phyloP scores from a whole-genome alignment of 805 yeast species.

The Pichia occidentalis region DNA sequence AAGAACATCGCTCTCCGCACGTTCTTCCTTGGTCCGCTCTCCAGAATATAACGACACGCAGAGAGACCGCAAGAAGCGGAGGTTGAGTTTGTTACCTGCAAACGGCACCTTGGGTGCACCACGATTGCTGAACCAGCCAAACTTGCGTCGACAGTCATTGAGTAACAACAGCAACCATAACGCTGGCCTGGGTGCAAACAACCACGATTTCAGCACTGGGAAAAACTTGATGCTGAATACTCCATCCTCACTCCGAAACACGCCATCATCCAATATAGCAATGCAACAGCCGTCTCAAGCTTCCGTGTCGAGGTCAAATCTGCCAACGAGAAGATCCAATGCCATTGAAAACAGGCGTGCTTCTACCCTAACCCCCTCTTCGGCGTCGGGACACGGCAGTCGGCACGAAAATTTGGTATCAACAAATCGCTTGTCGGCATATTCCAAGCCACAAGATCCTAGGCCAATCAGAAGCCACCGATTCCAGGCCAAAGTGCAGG shows the following conservation, averaged over 20 bases:
- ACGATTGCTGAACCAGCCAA: constrained; percentile 20
- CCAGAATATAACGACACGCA: constrained; percentile 7
- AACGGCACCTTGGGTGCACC: constrained; percentile 28
- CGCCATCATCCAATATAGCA: too few species aligned
- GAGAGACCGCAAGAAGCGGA: constrained; percentile 18
- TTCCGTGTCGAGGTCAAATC: too few species aligned
- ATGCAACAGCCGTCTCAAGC: too few species aligned
- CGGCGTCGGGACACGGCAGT: constrained; percentile 4
- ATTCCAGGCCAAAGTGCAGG: constrained; percentile 59
- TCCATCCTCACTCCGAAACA: too few species aligned
- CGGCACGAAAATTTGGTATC: constrained; percentile 1
- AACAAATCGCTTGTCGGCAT: constrained; percentile 5
- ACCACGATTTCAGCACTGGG: neutral
- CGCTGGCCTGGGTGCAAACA: neutral
- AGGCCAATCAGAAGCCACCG: constrained; percentile 72
- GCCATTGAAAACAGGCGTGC: constrained; percentile 12
- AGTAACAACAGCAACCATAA: constrained; percentile 11
- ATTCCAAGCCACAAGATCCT: constrained; percentile 44
- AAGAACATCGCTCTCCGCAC: constrained; percentile 1
- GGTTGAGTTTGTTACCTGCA: constrained; percentile 26
- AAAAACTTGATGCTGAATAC: constrained; percentile 5
- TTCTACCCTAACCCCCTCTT: constrained; percentile 9
- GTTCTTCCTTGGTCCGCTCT: constrained; percentile 9
- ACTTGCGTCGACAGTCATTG: constrained; percentile 23
- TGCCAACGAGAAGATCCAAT: too few species aligned